Evolutionary conservation across 345 rosid species (phyloP), one percentile per base, ranked within the genome.

Genomic region (Cardamine chenopodiifolia): DNA sequence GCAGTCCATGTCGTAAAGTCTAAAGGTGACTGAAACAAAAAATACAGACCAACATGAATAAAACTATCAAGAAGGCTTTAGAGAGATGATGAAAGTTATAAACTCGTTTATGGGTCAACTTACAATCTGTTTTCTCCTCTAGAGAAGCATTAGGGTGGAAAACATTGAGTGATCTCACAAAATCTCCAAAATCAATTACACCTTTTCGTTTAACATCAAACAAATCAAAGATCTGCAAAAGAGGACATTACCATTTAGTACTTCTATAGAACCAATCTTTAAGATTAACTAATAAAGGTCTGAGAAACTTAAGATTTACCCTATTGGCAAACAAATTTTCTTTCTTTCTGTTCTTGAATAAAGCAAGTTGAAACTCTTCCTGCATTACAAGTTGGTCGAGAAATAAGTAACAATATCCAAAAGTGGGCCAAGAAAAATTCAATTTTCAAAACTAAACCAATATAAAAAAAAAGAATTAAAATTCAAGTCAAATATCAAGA

Each of bases 331-430:
- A 95, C 47, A 95, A 86, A 83, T 88, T 92, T 75, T 95, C 99
- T 71, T 84, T 95, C 92, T 92, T 95, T 83, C 75, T 82, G 77
- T 90, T 95, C 85, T 90, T 92, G 89, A 95, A 92, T 63, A 95
- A 79, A 61, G 99, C 99, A 78, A 92, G 78, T 61, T 86, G 97
- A 83, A 95, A 95, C 82, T 92, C 99, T 74, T 95, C 99, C 99
- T 95, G 88, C 86, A 70, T 2, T 50, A 49, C 79, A 75, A 60
- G 74, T 75, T 75, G 68, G 74, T 75, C 62, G 37, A 47, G 44
- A 52, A 68, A 68, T 75, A 75, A 52, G 48, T 39, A 68, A 61
- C 62, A 75, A 68, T 61, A 52, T 70, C 76, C 75, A 62, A 76
- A 55, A 62, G 66, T 55, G 80, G 80, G 60, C 75, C 80, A 70